These are phyloP conservation scores for Boletus tomentosulus DNA, from an alignment of 768 basidiomycete genomes.

Conservation along the genomic window DNA sequence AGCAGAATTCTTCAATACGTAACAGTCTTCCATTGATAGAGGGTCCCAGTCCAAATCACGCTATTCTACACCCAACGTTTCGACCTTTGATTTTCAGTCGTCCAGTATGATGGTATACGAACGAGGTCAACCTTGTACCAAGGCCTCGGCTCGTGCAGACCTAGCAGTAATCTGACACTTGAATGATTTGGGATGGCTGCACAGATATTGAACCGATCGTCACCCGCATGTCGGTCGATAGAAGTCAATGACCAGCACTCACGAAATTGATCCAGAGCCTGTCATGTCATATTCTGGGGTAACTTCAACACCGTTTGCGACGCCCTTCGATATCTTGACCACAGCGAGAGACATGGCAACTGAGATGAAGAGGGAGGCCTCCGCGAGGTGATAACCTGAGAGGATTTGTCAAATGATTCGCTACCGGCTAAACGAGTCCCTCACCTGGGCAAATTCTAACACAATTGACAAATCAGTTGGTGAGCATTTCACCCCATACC, in stretches of 20 bases:
- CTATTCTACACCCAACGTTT: no score
- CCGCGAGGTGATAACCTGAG: slow-evolving; percentile 28
- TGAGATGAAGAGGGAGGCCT: slow-evolving; percentile 25
- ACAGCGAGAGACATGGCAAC: slow-evolving; percentile 40
- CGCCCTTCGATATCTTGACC: slow-evolving; percentile 40
- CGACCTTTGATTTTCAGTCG: no score
- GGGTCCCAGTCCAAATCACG: no score
- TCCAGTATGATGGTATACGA: no score
- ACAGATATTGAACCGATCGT: background rate
- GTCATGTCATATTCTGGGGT: slow-evolving; percentile 41
- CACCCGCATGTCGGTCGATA: no score
- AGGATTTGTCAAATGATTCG: background rate
- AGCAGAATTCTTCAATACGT: no score
- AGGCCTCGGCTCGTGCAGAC: background rate
- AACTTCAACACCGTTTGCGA: slow-evolving; percentile 39
- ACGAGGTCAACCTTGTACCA: background rate
- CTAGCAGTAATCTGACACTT: background rate
- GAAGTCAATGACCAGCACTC: slow-evolving; percentile 6
- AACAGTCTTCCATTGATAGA: no score
- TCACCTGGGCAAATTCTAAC: slow-evolving; percentile 24
- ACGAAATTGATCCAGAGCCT: slow-evolving; percentile 43
- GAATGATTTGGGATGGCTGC: background rate
- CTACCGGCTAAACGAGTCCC: background rate
- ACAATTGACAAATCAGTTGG: no score
- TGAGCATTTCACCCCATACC: no score